A percentile compares a stretch with the other conserved stretches of the same genome.
Evolutionary conservation across 768 basidiomycete genomes (phyloP).

Genomic region (Tulasnella sp.): DNA sequence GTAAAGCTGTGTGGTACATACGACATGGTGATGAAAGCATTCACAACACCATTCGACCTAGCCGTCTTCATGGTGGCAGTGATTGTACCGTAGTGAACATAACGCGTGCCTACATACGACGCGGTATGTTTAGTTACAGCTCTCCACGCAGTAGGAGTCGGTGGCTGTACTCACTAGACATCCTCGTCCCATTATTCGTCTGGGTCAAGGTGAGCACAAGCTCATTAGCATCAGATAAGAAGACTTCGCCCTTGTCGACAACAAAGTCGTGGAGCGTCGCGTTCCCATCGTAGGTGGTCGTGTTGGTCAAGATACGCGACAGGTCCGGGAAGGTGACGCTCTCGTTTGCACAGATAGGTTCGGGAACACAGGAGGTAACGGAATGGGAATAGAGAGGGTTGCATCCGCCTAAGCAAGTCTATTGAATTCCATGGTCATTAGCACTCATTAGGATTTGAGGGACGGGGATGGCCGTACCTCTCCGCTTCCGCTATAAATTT

Average conservation of each 20-base stretch:
- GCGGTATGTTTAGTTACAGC: neutral
- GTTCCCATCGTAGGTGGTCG: conserved; percentile 63
- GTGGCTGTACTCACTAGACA: conserved; percentile 33
- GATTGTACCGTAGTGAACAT: conserved; percentile 71
- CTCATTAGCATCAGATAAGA: conserved; percentile 37
- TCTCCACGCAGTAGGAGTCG: neutral
- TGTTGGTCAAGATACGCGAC: conserved; percentile 55
- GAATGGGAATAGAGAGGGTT: conserved; percentile 59
- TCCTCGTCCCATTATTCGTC: conserved; percentile 60
- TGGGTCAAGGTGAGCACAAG: conserved; percentile 59
- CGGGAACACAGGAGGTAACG: conserved; percentile 56
- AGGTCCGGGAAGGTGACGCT: conserved; percentile 55
- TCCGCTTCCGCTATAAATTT: conserved; percentile 2
- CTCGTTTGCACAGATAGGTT: conserved; percentile 57
- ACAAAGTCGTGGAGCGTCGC: neutral
- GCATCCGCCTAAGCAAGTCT: conserved; percentile 77
- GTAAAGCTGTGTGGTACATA: conserved; percentile 40
- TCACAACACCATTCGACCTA: conserved; percentile 3
- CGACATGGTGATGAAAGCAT: conserved; percentile 63
- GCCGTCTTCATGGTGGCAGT: conserved; percentile 60
- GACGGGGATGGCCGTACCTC: neutral
- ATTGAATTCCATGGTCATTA: conserved; percentile 27
- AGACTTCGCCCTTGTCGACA: conserved; percentile 53
- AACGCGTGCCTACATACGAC: conserved; percentile 70
- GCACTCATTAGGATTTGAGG: neutral